phyloP scores from a whole-genome alignment of 1,139 yeast species.

The Suhomyces ambrosiae region DNA sequence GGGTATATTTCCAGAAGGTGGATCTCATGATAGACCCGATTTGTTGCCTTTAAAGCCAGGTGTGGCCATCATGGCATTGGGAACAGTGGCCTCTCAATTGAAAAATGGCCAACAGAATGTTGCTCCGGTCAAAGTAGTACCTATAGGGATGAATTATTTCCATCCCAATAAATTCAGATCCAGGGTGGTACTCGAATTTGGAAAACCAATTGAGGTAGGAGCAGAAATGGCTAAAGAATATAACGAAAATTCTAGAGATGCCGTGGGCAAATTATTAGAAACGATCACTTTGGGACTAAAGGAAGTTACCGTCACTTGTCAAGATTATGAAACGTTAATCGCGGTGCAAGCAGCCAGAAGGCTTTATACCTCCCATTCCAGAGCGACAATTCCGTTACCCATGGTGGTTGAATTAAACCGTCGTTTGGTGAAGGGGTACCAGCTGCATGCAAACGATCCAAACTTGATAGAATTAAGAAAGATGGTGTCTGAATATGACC shows the following conservation, averaged over 20 bases:
- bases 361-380: constrained; percentile 49
- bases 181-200: constrained; percentile 93
- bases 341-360: constrained; percentile 93
- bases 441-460: constrained; percentile 71
- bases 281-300: constrained; percentile 73
- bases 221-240: constrained; percentile 34
- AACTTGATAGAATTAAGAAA: constrained; percentile 60
- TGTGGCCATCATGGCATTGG: constrained; percentile 96
- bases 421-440: constrained; percentile 77
- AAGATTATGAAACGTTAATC: constrained; percentile 90
- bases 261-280: constrained; percentile 56
- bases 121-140: constrained; percentile 71
- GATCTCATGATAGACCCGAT: constrained; percentile 93
- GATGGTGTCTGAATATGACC: constrained; percentile 69
- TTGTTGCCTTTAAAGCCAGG: constrained; percentile 93
- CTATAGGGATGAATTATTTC: constrained; percentile 96
- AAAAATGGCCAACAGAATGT: constrained; percentile 17
- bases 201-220: constrained; percentile 78
- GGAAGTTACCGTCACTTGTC: constrained; percentile 89
- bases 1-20: constrained; percentile 80
- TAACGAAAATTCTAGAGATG: constrained; percentile 21
- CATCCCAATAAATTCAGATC: constrained; percentile 94
- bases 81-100: constrained; percentile 55
- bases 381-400: constrained; percentile 57
- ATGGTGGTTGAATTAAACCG: constrained; percentile 88